Evolutionary conservation across 2,329 filamentous ascomycete genomes (phyloP).

Genomic region (Talaromyces atroroseus): DNA sequence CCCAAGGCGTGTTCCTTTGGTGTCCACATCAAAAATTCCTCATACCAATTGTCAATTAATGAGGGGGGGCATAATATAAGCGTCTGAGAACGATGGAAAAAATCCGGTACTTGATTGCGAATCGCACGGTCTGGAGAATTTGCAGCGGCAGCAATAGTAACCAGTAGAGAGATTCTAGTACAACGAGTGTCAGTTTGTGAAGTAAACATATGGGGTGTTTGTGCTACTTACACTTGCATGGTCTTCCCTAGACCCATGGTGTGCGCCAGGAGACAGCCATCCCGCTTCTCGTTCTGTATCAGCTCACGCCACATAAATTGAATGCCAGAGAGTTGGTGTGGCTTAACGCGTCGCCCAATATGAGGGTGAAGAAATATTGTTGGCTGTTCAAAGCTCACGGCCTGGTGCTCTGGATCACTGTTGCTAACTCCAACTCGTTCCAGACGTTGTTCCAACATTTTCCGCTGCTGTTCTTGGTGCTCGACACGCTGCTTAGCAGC

Average conservation of each 20-base stretch:
- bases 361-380: slow-evolving; percentile 52
- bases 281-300: slow-evolving; percentile 55
- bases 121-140: slow-evolving; percentile 54
- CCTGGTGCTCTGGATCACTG: slow-evolving; percentile 41
- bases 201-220: neutral
- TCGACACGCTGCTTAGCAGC: slow-evolving; percentile 50
- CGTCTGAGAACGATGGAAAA: slow-evolving; percentile 58
- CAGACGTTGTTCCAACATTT: slow-evolving; percentile 27
- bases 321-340: slow-evolving; percentile 75
- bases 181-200: slow-evolving; percentile 8
- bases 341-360: slow-evolving; percentile 64
- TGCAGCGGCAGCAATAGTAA: slow-evolving; percentile 64
- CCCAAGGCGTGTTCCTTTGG: slow-evolving; percentile 52
- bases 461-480: slow-evolving; percentile 50
- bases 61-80: slow-evolving; percentile 71
- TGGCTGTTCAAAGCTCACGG: slow-evolving; percentile 42
- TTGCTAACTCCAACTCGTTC: slow-evolving; percentile 28
- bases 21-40: slow-evolving; percentile 69
- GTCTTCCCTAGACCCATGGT: slow-evolving; percentile 92
- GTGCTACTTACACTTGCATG: slow-evolving; percentile 63
- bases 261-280: slow-evolving; percentile 79
- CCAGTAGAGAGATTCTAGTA: slow-evolving; percentile 65
- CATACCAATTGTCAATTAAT: slow-evolving; percentile 74
- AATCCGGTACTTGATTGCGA: slow-evolving; percentile 60
- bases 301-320: slow-evolving; percentile 87